Evolutionary conservation across 192 early-diverging fungal genomes (phyloP).

Genomic region (Coemansia sp.): DNA sequence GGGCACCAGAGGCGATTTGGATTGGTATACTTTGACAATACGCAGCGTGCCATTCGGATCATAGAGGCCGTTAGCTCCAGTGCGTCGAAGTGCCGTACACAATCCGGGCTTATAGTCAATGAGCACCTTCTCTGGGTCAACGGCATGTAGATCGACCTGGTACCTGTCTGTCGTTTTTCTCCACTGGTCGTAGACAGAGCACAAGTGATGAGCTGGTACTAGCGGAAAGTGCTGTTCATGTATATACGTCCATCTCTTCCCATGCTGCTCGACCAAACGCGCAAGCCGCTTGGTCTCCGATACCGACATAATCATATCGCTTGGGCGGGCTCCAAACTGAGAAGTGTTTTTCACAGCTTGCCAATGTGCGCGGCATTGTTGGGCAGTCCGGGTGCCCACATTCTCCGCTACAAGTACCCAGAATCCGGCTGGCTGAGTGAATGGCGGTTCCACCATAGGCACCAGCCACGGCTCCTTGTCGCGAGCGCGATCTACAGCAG

Average conservation of each 20-base stretch:
- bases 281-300: not conserved
- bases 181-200: not conserved
- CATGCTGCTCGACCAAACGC: not conserved
- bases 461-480: conserved; percentile 19
- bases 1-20: not conserved
- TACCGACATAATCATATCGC: conserved; percentile 1
- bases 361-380: conserved; percentile 9
- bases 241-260: conserved; percentile 12
- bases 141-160: conserved; percentile 1
- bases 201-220: not conserved
- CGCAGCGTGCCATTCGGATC: conserved; percentile 10
- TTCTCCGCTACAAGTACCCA: conserved; percentile 7
- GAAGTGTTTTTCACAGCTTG: not conserved
- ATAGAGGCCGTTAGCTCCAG: conserved; percentile 9
- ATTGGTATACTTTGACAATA: not conserved
- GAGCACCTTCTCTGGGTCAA: conserved; percentile 10
- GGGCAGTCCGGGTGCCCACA: conserved; percentile 14
- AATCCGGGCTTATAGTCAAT: conserved; percentile 8
- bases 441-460: not conserved
- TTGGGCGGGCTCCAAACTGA: not conserved
- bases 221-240: not conserved
- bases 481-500: not conserved
- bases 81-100: conserved; percentile 10
- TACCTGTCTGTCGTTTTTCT: not conserved
- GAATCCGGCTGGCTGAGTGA: conserved; percentile 7